Percentiles rank a stretch among this genome's conserved stretches.
Conservation (phyloP, 1,284 basidiomycete genomes). For the Ganoderma sinense region DNA sequence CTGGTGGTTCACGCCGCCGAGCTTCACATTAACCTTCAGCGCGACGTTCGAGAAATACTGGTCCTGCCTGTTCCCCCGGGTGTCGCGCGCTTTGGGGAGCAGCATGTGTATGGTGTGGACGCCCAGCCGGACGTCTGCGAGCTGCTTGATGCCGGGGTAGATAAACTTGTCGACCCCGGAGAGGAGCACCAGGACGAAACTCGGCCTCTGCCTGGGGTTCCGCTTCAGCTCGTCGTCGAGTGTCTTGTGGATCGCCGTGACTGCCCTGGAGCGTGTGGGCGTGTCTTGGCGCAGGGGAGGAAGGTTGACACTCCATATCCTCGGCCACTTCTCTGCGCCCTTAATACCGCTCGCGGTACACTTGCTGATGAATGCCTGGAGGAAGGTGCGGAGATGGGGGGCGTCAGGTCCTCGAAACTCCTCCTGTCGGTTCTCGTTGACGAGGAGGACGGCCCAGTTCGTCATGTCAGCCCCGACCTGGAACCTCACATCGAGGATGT, state of each 20-base stretch:
- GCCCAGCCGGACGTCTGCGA: constrained; percentile 74
- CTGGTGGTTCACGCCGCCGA: constrained; percentile 79
- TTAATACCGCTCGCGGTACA: constrained; percentile 60
- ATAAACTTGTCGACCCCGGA: constrained; percentile 71
- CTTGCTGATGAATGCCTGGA: constrained; percentile 59
- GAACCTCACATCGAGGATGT: constrained; percentile 72
- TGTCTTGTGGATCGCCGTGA: constrained; percentile 48
- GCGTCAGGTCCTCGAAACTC: constrained; percentile 52
- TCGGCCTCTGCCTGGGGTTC: constrained; percentile 46
- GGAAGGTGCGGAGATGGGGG: constrained; percentile 46
- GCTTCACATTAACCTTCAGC: constrained; percentile 72
- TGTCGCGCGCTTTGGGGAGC: constrained; percentile 59
- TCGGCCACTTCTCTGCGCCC: constrained; percentile 46
- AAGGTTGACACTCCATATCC: constrained; percentile 44
- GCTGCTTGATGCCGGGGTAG: constrained; percentile 77
- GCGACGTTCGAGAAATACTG: constrained; percentile 83
- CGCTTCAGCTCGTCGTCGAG: constrained; percentile 44
- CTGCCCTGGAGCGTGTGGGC: constrained; percentile 48
- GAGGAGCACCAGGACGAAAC: constrained; percentile 70
- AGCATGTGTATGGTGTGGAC: constrained; percentile 74
- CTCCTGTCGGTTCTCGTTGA: constrained; percentile 52
- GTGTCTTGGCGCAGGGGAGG: constrained; percentile 43
- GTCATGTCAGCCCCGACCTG: constrained; percentile 55
- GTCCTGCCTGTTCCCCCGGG: constrained; percentile 56
- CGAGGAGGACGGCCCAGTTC: constrained; percentile 67